Evolutionary conservation across 371 early-diverging fungal species (phyloP).

Genomic region (Synchytrium microbalum): DNA sequence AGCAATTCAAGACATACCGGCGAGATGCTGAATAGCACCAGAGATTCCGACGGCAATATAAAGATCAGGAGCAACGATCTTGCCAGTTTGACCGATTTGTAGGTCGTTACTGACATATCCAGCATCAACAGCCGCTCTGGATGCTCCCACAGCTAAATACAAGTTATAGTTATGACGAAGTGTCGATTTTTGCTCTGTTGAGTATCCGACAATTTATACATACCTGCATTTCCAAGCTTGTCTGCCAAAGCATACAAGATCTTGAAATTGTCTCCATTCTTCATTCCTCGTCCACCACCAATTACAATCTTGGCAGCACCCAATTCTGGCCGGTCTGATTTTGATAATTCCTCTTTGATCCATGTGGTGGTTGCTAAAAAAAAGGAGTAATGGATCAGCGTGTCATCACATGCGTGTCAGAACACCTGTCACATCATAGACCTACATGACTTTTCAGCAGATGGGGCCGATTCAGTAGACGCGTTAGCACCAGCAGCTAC

Average conservation of each 20-base stretch:
- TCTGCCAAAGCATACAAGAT: constrained; percentile 88
- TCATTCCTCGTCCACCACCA: constrained; percentile 93
- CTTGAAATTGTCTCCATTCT: constrained; percentile 93
- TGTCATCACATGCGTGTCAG: no score
- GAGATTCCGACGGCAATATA: constrained; percentile 95
- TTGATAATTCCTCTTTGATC: constrained; percentile 83
- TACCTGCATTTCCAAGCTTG: constrained; percentile 89
- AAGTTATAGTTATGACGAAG: background rate
- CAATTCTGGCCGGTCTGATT: constrained; percentile 94
- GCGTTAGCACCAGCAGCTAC: constrained; percentile 44
- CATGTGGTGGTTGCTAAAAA: constrained; percentile 56
- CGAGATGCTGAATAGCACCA: constrained; percentile 71
- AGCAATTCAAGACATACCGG: background rate
- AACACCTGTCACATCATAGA: no score
- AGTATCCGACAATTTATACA: constrained; percentile 12
- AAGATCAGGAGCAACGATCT: constrained; percentile 93
- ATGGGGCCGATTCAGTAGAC: constrained; percentile 61
- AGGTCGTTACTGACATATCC: constrained; percentile 93
- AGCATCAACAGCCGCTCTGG: constrained; percentile 97
- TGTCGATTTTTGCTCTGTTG: constrained; percentile 8
- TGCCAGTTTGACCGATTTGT: constrained; percentile 97
- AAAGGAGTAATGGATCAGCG: background rate
- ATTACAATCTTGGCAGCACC: constrained; percentile 82
- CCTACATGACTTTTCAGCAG: constrained; percentile 41
- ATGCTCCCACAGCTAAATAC: constrained; percentile 75